Percentiles rank a stretch among this genome's conserved stretches.
Evolutionary conservation across 257 asterid genomes (phyloP).

Genomic region (Solanum arcanum): DNA sequence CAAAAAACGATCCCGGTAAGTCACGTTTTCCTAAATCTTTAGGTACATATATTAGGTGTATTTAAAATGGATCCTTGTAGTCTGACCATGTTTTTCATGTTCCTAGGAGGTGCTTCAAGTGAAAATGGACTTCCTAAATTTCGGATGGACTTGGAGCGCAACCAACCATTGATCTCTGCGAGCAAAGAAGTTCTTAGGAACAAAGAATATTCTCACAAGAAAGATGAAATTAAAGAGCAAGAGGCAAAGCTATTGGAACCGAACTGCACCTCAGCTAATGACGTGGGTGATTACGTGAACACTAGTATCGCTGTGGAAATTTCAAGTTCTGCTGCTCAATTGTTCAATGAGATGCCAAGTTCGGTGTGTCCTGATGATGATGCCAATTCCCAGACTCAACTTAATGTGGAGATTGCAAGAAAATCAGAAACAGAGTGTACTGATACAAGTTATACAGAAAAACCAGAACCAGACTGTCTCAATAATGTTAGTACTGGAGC

Average conservation of each 20-base stretch:
- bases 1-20: conserved; percentile 25
- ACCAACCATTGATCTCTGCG: not conserved
- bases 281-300: not conserved
- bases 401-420: conserved; percentile 2
- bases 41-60: not conserved
- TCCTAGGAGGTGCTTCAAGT: conserved; percentile 21
- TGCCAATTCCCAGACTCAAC: not conserved
- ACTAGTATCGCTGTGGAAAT: not conserved
- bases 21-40: not conserved
- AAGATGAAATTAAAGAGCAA: conserved; percentile 2
- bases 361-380: conserved; percentile 5
- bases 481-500: not conserved
- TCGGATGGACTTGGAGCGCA: conserved; percentile 10
- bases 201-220: conserved; percentile 4
- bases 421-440: not conserved
- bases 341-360: conserved; percentile 4
- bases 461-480: conserved; percentile 6
- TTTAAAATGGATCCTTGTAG: not conserved
- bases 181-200: not conserved
- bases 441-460: not conserved
- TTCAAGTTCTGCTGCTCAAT: conserved; percentile 2
- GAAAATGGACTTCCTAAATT: conserved; percentile 14
- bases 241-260: not conserved
- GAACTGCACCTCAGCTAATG: conserved; percentile 9
- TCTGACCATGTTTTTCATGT: not conserved